Conservation (phyloP, 148 eudicot species). For the Rhododendron simsii region DNA sequence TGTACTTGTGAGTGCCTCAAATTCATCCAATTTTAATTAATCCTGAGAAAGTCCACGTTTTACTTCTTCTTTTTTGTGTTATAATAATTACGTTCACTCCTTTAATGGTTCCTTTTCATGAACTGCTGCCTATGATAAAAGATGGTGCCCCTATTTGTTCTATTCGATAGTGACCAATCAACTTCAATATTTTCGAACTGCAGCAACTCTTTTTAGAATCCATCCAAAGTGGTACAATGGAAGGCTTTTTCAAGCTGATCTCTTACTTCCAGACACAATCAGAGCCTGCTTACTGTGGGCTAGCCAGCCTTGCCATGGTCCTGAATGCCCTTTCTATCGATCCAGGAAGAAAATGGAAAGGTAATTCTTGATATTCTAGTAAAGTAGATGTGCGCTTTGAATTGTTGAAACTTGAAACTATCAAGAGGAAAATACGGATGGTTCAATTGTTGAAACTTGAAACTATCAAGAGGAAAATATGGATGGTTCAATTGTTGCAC, state of each 20-base stretch:
- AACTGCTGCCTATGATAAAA: not conserved
- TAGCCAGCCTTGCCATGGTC: constrained; percentile 93
- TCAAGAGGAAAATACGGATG: not conserved
- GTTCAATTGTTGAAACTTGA: not conserved
- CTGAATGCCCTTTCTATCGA: constrained; percentile 94
- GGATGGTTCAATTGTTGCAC: not conserved
- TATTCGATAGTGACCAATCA: not conserved
- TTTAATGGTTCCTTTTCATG: not conserved
- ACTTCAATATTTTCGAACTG: constrained; percentile 18
- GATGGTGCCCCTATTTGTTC: not conserved
- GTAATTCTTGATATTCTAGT: constrained; percentile 21
- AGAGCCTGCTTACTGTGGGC: constrained; percentile 97
- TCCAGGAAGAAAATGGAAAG: constrained; percentile 98
- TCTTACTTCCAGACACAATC: constrained; percentile 95
- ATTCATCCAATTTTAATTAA: not conserved
- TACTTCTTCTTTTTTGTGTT: not conserved
- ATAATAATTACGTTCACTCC: not conserved
- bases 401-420: not conserved
- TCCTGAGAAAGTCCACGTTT: not conserved
- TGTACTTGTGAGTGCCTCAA: not conserved
- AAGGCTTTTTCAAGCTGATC: constrained; percentile 82
- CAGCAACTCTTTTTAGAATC: constrained; percentile 90
- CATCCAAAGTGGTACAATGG: constrained; percentile 64
- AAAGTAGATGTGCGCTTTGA: not conserved
- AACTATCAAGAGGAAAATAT: not conserved